Conservation (phyloP, 2,329 filamentous ascomycete species). For the Akanthomyces muscarius region DNA sequence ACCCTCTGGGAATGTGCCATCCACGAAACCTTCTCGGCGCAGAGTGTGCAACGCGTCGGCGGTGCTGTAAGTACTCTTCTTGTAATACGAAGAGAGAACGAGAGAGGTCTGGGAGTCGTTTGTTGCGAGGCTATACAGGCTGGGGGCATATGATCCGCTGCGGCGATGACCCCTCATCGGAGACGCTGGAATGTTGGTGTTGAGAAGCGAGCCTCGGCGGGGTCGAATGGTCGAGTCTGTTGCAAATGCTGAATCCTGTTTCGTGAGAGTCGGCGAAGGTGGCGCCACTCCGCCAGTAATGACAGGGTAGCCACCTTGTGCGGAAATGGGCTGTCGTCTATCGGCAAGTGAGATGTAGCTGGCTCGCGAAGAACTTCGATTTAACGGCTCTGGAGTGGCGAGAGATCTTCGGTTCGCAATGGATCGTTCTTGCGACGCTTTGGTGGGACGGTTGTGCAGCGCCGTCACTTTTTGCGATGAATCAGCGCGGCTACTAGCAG, state of each 20-base stretch:
- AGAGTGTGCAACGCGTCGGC: slow-evolving; percentile 47
- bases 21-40: slow-evolving; percentile 49
- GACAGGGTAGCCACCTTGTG: slow-evolving; percentile 53
- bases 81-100: slow-evolving; percentile 45
- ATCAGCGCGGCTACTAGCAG: slow-evolving; percentile 16
- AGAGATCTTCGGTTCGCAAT: slow-evolving; percentile 7
- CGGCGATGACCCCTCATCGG: slow-evolving; percentile 20
- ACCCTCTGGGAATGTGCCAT: slow-evolving; percentile 55
- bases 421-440: slow-evolving; percentile 9
- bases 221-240: slow-evolving; percentile 16
- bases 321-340: slow-evolving; percentile 50
- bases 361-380: slow-evolving; percentile 41
- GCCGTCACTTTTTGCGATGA: slow-evolving; percentile 18
- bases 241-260: slow-evolving; percentile 23
- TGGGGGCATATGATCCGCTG: slow-evolving; percentile 39
- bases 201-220: slow-evolving; percentile 21
- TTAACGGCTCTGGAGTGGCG: slow-evolving; percentile 28
- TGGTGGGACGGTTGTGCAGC: slow-evolving; percentile 15
- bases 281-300: slow-evolving; percentile 43
- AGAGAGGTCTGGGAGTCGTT: slow-evolving; percentile 54
- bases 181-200: slow-evolving; percentile 14
- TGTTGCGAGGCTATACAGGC: slow-evolving; percentile 58
- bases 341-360: slow-evolving; percentile 51
- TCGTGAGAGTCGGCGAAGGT: slow-evolving; percentile 38
- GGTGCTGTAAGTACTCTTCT: slow-evolving; percentile 45